Base-by-base conservation (phyloP, 2,329 filamentous ascomycete genomes). In the Metarhizium robertsii region DNA sequence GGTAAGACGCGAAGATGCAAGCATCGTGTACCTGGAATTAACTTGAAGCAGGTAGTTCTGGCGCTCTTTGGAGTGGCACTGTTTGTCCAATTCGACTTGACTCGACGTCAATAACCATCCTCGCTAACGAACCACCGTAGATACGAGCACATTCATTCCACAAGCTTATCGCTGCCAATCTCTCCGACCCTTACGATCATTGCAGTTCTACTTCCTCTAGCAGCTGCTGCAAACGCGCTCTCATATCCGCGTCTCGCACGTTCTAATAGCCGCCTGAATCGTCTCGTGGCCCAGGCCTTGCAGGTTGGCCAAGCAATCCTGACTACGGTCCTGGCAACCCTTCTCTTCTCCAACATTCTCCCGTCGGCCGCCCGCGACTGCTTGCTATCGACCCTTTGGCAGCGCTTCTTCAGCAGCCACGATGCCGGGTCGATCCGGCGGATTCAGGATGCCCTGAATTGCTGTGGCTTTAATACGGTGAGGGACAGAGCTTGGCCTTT, bases 381-480 rank as follows among this genome's bases (percentile, higher is more conserved):
- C 18, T 46, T 61, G 10, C 53, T 64, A 18, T 55, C 59, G 4
- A 58, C 55, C 0, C 50, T 53, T 32, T 65, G 62, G 63, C 63
- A 65, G 54, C 53, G 49, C 1, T 55, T 63, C 3, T 64, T 61
- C 45, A 58, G 58, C 38, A 55, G 58, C 1, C 80, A 83, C 59
- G 70, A 86, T 57, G 72, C 57, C 1, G 62, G 59, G 2, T 67
- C 73, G 2, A 76, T 88, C 54, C 72, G 73, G 50, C 67, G 69
- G 2, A 84, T 88, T 54, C 84, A 88, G 60, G 80, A 87, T 62
- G 65, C 75, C 0, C 75, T 86, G 38, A 64, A 76, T 13, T 88
- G 85, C 69, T 88, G 85, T 61, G 85, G 85, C 1, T 74, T 86
- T 49, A 73, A 72, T 52, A 77, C 71, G 6, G 64, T 78, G 30